These are phyloP conservation scores for Bacterosira constricta DNA, from an alignment of 108 stramenopile genomes.

Conservation along the genomic window DNA sequence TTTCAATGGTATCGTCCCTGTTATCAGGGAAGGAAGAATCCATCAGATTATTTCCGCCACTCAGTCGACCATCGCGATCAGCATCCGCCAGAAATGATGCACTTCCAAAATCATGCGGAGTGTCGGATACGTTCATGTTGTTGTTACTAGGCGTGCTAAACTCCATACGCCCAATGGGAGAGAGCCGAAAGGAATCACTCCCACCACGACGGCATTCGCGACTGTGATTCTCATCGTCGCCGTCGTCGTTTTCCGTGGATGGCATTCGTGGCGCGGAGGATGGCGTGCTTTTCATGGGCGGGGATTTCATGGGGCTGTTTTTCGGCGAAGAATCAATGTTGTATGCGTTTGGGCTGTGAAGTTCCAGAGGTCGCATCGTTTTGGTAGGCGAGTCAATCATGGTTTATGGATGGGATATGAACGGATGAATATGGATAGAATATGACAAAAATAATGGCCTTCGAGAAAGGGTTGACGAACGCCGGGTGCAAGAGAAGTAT, in stretches of 20 bases:
- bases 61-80: neutral
- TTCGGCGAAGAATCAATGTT: neutral
- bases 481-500: too few species aligned
- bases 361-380: neutral
- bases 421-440: too few species aligned
- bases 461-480: too few species aligned
- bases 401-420: too few species aligned
- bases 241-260: neutral
- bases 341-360: neutral
- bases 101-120: neutral
- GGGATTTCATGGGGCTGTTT: neutral
- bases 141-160: neutral
- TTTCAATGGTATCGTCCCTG: constrained; percentile 10
- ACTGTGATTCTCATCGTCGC: too few species aligned
- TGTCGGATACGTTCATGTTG: neutral
- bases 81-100: too few species aligned
- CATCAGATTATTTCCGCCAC: neutral
- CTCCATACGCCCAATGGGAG: neutral
- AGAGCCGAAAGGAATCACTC: neutral
- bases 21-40: constrained; percentile 24
- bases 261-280: neutral
- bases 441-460: too few species aligned
- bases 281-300: neutral
- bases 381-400: neutral
- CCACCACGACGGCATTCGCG: neutral